Percentiles rank a stretch among this genome's conserved stretches.
phyloP scores from a whole-genome alignment of 179 eudicot genomes.

The Gypsophila paniculata region DNA sequence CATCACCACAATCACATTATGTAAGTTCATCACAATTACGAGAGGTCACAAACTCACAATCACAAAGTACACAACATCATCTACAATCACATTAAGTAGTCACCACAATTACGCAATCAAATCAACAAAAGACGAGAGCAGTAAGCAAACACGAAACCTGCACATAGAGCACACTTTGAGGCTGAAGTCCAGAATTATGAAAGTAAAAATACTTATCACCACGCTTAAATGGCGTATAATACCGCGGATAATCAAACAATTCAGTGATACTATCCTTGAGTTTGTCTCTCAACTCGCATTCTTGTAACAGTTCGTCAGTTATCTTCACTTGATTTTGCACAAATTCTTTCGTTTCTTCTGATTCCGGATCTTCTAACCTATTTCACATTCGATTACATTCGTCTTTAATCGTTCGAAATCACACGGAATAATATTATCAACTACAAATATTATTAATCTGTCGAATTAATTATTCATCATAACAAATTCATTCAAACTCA shows the following conservation, averaged over 20 bases:
- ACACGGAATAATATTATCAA: no score
- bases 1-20: neutral
- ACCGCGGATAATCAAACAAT: slow-evolving; percentile 75
- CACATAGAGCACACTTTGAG: slow-evolving; percentile 76
- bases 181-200: slow-evolving; percentile 88
- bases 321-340: slow-evolving; percentile 74
- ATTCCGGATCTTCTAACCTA: slow-evolving; percentile 98
- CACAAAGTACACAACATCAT: neutral
- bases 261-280: slow-evolving; percentile 57
- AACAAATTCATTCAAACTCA: no score
- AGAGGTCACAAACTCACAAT: neutral
- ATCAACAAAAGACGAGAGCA: neutral
- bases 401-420: no score
- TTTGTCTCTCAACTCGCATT: slow-evolving; percentile 74
- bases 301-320: slow-evolving; percentile 59
- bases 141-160: slow-evolving; percentile 45
- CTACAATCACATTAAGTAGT: neutral
- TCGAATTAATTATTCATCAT: no score
- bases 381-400: neutral
- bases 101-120: neutral
- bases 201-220: slow-evolving; percentile 81
- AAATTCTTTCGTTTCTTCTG: slow-evolving; percentile 75
- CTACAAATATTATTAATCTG: no score
- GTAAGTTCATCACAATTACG: neutral
- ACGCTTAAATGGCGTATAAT: slow-evolving; percentile 62